A percentile compares a stretch with the other conserved stretches of the same genome.
phyloP scores from a whole-genome alignment of 768 basidiomycete genomes.

The Trametes elegans region DNA sequence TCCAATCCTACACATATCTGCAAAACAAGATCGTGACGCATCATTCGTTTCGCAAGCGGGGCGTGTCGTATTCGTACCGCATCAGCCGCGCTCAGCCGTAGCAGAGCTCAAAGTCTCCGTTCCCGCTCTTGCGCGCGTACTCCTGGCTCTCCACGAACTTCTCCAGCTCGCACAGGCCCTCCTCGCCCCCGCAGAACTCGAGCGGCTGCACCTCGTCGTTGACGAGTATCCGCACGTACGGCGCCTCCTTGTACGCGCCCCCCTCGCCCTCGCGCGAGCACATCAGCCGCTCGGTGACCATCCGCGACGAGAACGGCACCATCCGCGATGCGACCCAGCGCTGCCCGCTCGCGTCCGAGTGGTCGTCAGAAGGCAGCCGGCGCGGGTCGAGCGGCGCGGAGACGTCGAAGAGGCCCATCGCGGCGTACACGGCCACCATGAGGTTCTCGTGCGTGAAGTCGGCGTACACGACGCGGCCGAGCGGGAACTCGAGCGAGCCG shows the following conservation, averaged over 20 bases:
- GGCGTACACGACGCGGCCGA: constrained; percentile 60
- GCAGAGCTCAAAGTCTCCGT: constrained; percentile 71
- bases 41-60: too few species aligned
- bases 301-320: constrained; percentile 72
- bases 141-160: constrained; percentile 69
- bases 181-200: constrained; percentile 55
- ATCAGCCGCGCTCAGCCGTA: too few species aligned
- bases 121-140: constrained; percentile 64
- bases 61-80: too few species aligned
- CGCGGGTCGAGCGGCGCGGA: constrained; percentile 19
- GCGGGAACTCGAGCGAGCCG: constrained; percentile 76
- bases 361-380: background rate
- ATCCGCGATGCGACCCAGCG: constrained; percentile 56
- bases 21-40: too few species aligned
- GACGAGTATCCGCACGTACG: constrained; percentile 70
- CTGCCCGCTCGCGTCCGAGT: background rate
- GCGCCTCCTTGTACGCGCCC: background rate
- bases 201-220: constrained; percentile 69
- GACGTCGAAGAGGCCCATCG: constrained; percentile 45
- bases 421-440: constrained; percentile 72
- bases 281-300: constrained; percentile 69
- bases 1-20: too few species aligned
- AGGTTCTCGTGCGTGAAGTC: constrained; percentile 86
- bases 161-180: constrained; percentile 63
- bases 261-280: constrained; percentile 36